Percentiles rank a stretch among this genome's conserved stretches.
These are phyloP conservation scores for Rubia balearica DNA, from an alignment of 305 asterid species.

Conservation along the genomic window DNA sequence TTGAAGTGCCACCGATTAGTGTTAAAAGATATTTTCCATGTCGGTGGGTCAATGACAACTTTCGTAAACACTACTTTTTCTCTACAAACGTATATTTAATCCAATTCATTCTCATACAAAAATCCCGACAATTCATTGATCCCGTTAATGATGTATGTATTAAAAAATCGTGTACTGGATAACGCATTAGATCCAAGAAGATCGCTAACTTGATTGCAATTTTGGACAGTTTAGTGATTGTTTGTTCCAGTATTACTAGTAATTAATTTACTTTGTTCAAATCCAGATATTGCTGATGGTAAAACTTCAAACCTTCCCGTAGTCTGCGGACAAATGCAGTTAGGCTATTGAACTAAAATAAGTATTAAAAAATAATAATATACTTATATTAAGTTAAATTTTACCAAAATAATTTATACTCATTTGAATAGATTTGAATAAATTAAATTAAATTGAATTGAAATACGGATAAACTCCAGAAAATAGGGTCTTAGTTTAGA, in stretches of 20 bases:
- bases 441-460: too few species aligned
- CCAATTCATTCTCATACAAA: neutral
- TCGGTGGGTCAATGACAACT: neutral
- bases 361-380: too few species aligned
- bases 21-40: too few species aligned
- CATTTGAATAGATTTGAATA: too few species aligned
- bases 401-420: too few species aligned
- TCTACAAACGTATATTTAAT: neutral
- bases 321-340: neutral
- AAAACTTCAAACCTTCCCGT: neutral
- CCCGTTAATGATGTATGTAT: neutral
- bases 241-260: neutral
- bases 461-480: too few species aligned
- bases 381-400: too few species aligned
- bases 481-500: too few species aligned
- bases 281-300: neutral
- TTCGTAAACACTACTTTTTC: neutral
- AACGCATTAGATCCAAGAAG: conserved; percentile 27
- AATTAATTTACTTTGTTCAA: neutral
- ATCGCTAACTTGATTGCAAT: neutral
- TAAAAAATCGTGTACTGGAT: conserved; percentile 23
- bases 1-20: too few species aligned
- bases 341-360: too few species aligned
- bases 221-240: conserved; percentile 8
- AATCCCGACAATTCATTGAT: neutral